Base-by-base conservation (phyloP, 1,139 yeast species). In the Suhomyces coccinellae region DNA sequence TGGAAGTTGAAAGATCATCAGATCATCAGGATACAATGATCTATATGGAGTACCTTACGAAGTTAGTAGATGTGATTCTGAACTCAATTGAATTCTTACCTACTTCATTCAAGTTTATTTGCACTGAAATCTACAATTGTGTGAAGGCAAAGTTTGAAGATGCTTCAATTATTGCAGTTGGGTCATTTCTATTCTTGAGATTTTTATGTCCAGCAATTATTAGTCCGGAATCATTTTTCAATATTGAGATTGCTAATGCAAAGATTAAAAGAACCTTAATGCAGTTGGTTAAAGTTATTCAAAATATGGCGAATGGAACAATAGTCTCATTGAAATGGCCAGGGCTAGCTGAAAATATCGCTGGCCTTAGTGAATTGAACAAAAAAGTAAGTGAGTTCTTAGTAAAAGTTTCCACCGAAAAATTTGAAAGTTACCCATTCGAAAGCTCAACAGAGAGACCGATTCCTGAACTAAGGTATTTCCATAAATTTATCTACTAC, bases 181-280 rank as follows among this genome's bases (percentile, higher is more conserved):
- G 97, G 0, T 90, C 96, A 0, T 91, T 88, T 59, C 71, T 91
- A 43, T 91, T 93, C 59, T 71, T 93, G 53, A 74, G 98, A 49
- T 85, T 87, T 54, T 78, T 89, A 50, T 90, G 96, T 59, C 98
- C 99, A 8, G 96, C 96, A 0, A 83, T 93, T 50, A 91, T 91
- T 12, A 85, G 93, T 37, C 97, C 98, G 0, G 96, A 88, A 52
- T 77, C 89, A 4, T 71, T 66, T 47, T 69, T 74, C 46, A 67
- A 64, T 40, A 80, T 85, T 44, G 71, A 71, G 20, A 71, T 80
- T 29, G 65, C 72, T 6, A 72, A 55, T 54, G 67, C 65, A 6
- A 75, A 71, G 29, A 82, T 84, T 10, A 85, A 90, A 53, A 75
- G 96, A 52, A 80, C 90, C 0, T 74, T 88, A 43, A 84, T 93